Conservation (phyloP, 208 protist species). For the Crithidia mellificae region DNA sequence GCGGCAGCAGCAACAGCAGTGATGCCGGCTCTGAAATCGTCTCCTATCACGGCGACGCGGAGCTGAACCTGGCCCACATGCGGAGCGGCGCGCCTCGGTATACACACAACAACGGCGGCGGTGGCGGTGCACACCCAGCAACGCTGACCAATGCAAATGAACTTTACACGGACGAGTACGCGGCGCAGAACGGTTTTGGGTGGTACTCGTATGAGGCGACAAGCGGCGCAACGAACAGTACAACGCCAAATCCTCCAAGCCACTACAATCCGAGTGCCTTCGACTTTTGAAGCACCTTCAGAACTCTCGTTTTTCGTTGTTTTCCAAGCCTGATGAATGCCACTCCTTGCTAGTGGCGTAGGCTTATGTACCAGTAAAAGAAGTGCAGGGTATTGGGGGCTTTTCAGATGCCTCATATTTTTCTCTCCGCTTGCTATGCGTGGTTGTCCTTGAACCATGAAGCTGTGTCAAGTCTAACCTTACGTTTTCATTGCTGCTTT, state of each 20-base stretch:
- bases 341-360: too few relatives aligned
- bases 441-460: too few relatives aligned
- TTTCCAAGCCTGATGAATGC: too few relatives aligned
- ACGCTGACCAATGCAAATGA: background rate
- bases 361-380: too few relatives aligned
- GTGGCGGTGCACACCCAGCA: background rate
- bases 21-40: background rate
- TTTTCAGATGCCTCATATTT: too few relatives aligned
- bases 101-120: background rate
- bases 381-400: too few relatives aligned
- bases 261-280: background rate
- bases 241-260: background rate
- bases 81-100: background rate
- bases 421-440: too few relatives aligned
- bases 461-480: too few relatives aligned
- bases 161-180: constrained; percentile 7
- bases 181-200: background rate
- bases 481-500: too few relatives aligned
- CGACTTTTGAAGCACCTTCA: constrained; percentile 7
- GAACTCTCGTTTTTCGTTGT: background rate
- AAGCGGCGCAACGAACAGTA: background rate
- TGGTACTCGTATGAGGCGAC: constrained; percentile 3
- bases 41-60: background rate
- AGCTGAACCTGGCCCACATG: background rate
- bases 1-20: background rate